Evolutionary conservation across 768 basidiomycete genomes (phyloP).

Genomic region (Calocybe cyanea): DNA sequence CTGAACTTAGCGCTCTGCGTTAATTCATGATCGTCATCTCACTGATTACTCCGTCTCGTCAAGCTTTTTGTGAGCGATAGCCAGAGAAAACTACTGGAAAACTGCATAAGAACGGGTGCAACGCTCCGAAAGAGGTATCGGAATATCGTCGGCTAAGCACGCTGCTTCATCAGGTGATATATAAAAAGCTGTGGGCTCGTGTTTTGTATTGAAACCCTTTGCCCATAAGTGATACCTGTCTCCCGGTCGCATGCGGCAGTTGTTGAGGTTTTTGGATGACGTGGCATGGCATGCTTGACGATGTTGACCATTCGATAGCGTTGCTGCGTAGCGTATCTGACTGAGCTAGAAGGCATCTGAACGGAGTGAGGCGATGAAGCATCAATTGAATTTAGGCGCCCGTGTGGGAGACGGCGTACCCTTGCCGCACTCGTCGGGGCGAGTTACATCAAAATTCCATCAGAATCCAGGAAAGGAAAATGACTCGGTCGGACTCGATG

Average conservation of each 20-base stretch:
- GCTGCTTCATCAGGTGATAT: constrained; percentile 4
- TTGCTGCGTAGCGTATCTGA: neutral
- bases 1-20: no score
- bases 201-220: no score
- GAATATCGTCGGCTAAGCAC: constrained; percentile 6
- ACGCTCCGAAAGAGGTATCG: neutral
- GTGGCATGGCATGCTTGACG: neutral
- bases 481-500: constrained; percentile 14
- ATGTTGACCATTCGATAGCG: neutral
- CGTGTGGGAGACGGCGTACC: neutral
- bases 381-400: neutral
- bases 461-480: constrained; percentile 8
- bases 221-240: constrained; percentile 2
- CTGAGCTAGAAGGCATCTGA: neutral
- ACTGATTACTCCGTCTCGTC: no score
- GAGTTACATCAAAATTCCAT: constrained; percentile 7
- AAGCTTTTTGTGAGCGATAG: no score
- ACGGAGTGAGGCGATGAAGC: constrained; percentile 1
- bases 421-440: constrained; percentile 12
- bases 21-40: no score
- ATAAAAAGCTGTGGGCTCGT: constrained; percentile 7
- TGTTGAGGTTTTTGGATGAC: no score
- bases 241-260: no score
- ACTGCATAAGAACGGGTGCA: neutral
- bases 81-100: no score